Evolutionary conservation across 2,329 filamentous ascomycete genomes (phyloP).

Genomic region (Claviceps pusilla): DNA sequence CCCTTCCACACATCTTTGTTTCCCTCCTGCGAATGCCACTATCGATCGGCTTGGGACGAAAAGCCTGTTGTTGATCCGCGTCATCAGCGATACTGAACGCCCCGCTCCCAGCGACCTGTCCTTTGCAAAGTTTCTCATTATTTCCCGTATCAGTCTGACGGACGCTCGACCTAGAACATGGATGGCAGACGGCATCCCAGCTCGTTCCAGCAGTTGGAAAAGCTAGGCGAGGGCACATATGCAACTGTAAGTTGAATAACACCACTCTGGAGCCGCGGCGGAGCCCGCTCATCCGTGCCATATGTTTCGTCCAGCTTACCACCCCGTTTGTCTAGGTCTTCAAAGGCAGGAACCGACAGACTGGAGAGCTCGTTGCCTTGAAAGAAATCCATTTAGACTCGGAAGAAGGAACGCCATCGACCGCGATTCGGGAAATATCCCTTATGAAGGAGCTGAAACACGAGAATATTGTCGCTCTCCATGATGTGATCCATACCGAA

Average conservation of each 20-base stretch:
- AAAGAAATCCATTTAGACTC: slow-evolving; percentile 99
- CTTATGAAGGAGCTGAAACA: slow-evolving; percentile 99
- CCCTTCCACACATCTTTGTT: neutral
- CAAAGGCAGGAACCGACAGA: slow-evolving; percentile 94
- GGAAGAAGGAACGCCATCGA: slow-evolving; percentile 93
- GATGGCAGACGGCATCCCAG: slow-evolving; percentile 85
- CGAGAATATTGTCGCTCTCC: slow-evolving; percentile 90
- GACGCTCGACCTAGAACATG: slow-evolving; percentile 36
- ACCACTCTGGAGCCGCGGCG: neutral
- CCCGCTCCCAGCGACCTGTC: neutral
- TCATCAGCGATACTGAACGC: neutral
- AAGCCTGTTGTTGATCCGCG: neutral
- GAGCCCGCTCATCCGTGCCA: neutral
- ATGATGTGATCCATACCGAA: slow-evolving; percentile 98
- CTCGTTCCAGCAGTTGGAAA: slow-evolving; percentile 98
- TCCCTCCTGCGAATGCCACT: neutral
- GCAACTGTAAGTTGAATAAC: slow-evolving; percentile 51
- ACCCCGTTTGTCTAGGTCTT: slow-evolving; percentile 52
- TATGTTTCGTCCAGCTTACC: slow-evolving; percentile 6
- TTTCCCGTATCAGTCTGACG: neutral
- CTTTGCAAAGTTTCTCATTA: neutral
- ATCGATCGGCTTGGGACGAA: neutral
- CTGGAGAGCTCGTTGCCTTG: slow-evolving; percentile 86
- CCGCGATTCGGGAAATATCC: slow-evolving; percentile 94
- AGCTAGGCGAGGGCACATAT: slow-evolving; percentile 96